phyloP scores from a whole-genome alignment of 75 land plant species.

The Picea sitchensis region DNA sequence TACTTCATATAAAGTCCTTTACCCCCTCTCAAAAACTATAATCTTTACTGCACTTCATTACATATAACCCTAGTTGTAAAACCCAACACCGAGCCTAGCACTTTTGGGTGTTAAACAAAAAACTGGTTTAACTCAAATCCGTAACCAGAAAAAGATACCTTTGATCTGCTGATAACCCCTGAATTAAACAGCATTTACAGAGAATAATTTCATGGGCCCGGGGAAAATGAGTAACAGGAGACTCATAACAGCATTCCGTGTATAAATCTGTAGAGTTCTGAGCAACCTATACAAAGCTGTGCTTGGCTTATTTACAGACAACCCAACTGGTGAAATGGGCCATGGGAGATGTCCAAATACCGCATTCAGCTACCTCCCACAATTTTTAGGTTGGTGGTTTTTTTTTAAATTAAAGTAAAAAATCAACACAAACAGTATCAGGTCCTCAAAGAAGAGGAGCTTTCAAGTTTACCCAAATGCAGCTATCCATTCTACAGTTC shows the following conservation, averaged over 20 bases:
- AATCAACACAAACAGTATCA: not conserved
- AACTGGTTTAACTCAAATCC: not conserved
- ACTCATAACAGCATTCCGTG: not conserved
- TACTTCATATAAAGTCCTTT: too few species aligned
- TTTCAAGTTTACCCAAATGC: not conserved
- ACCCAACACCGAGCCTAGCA: not conserved
- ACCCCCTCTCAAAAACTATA: not conserved
- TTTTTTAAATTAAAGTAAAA: not conserved
- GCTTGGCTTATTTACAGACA: not conserved
- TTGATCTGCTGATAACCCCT: constrained; percentile 1
- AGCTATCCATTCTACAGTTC: not conserved
- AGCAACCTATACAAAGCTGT: not conserved
- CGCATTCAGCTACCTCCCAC: not conserved
- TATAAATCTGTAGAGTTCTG: not conserved
- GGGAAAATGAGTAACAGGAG: not conserved
- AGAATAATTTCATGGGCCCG: not conserved
- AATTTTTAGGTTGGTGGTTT: not conserved
- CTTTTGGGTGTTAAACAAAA: not conserved
- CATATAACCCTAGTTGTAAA: not conserved
- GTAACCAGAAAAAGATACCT: not conserved
- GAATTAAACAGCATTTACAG: not conserved
- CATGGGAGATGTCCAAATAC: not conserved
- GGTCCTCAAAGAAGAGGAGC: not conserved
- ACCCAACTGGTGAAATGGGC: not conserved
- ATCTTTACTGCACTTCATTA: too few species aligned